Evolutionary conservation across 2,329 filamentous ascomycete genomes (phyloP).

Genomic region (Phyllosticta citribraziliensis): DNA sequence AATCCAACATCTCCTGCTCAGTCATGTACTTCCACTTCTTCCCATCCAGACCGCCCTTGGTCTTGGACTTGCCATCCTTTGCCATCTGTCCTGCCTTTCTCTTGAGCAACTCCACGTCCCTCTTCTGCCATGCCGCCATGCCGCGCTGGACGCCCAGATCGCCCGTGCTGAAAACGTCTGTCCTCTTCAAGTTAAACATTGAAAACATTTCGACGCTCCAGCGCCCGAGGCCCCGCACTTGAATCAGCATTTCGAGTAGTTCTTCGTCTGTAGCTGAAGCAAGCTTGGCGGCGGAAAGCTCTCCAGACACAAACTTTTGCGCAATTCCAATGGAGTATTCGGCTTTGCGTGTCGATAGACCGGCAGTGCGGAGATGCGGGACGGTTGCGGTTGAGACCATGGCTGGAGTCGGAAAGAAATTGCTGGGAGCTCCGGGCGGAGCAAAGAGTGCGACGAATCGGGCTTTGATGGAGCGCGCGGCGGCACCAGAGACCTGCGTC

Average conservation of each 20-base stretch:
- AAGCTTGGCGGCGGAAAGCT: slow-evolving; percentile 67
- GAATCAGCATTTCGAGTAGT: slow-evolving; percentile 69
- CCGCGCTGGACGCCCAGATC: slow-evolving; percentile 91
- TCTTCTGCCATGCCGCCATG: slow-evolving; percentile 79
- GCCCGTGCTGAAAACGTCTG: slow-evolving; percentile 87
- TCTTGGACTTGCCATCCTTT: slow-evolving; percentile 70
- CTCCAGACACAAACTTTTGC: slow-evolving; percentile 65
- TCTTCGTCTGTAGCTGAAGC: slow-evolving; percentile 75
- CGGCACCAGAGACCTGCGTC: slow-evolving; percentile 69
- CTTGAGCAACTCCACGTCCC: slow-evolving; percentile 77
- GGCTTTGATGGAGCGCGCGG: slow-evolving; percentile 77
- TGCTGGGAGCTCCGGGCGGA: slow-evolving; percentile 14
- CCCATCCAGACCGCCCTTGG: slow-evolving; percentile 51
- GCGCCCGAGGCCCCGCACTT: slow-evolving; percentile 74
- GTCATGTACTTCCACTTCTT: slow-evolving; percentile 98
- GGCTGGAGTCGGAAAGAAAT: slow-evolving; percentile 63
- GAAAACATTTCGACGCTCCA: slow-evolving; percentile 99
- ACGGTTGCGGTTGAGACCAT: slow-evolving; percentile 58
- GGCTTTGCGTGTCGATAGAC: slow-evolving; percentile 86
- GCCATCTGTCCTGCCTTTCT: slow-evolving; percentile 51
- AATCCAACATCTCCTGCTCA: slow-evolving; percentile 82
- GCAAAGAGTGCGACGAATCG: slow-evolving; percentile 72
- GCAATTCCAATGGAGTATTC: slow-evolving; percentile 87
- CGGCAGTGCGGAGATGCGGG: slow-evolving; percentile 66
- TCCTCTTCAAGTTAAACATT: slow-evolving; percentile 84